phyloP scores from a whole-genome alignment of 2,329 filamentous ascomycete genomes.

The Fusarium sp. region DNA sequence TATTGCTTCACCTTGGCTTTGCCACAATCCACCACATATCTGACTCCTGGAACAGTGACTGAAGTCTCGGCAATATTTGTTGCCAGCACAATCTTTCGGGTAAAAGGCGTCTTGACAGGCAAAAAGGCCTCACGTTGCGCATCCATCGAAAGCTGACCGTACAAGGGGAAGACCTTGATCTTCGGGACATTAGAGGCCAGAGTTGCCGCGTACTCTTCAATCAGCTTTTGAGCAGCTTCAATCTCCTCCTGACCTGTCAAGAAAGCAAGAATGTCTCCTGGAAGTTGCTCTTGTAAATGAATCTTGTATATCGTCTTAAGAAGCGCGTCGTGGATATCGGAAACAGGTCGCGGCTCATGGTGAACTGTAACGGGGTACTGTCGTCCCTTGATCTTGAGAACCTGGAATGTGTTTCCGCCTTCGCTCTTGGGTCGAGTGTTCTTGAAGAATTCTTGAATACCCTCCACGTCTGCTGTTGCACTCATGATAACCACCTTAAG shows the following conservation, averaged over 20 bases:
- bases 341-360: conserved; percentile 78
- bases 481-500: conserved; percentile 97
- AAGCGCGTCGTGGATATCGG: conserved; percentile 84
- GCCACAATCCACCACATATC: conserved; percentile 90
- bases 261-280: conserved; percentile 93
- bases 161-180: conserved; percentile 80
- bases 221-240: conserved; percentile 80
- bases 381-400: conserved; percentile 81
- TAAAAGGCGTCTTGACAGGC: conserved; percentile 75
- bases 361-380: conserved; percentile 85
- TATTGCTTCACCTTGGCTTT: conserved; percentile 97
- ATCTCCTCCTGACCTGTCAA: conserved; percentile 94
- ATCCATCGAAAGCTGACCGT: conserved; percentile 87
- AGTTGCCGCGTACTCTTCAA: conserved; percentile 81
- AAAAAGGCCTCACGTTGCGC: conserved; percentile 89
- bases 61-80: conserved; percentile 99
- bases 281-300: conserved; percentile 87
- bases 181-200: conserved; percentile 81
- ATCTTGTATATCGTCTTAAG: conserved; percentile 87
- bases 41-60: conserved; percentile 92
- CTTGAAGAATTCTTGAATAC: conserved; percentile 80
- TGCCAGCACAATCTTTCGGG: conserved; percentile 88
- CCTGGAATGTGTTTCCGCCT: conserved; percentile 48
- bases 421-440: conserved; percentile 34
- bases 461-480: conserved; percentile 90